These are phyloP conservation scores for Botrytis pseudocinerea DNA, from an alignment of 2,329 filamentous ascomycete genomes.

Conservation along the genomic window DNA sequence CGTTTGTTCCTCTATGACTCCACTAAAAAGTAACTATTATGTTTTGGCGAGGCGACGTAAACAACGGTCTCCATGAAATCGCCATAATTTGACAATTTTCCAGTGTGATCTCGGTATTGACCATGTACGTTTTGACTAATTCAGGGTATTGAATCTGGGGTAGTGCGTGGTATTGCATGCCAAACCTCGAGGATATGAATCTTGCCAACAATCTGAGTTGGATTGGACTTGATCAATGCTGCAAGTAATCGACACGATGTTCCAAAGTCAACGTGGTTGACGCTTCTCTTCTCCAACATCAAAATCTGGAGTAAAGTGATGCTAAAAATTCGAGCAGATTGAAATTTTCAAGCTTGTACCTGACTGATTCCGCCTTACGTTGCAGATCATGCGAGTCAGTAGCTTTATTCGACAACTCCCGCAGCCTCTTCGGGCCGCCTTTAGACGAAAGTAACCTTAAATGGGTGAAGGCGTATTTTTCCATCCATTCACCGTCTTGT, in stretches of 20 bases:
- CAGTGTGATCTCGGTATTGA: neutral
- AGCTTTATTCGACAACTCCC: neutral
- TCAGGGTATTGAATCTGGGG: conserved; percentile 17
- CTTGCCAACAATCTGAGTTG: neutral
- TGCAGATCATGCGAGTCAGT: conserved; percentile 10
- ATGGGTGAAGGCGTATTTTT: neutral
- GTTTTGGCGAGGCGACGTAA: conserved; percentile 20
- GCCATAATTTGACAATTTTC: neutral
- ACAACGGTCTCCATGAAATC: conserved; percentile 1
- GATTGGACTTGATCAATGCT: neutral
- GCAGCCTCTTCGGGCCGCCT: conserved; percentile 15
- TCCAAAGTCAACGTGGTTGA: neutral
- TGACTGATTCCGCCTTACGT: neutral
- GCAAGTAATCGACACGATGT: neutral
- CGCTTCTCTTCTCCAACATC: neutral
- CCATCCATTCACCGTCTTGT: neutral
- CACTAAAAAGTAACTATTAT: conserved; percentile 12
- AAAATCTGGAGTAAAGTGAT: conserved; percentile 7
- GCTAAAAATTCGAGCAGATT: neutral
- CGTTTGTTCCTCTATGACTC: neutral
- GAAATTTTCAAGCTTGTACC: neutral
- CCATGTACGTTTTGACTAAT: conserved; percentile 4
- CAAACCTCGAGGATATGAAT: conserved; percentile 1
- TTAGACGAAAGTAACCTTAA: neutral
- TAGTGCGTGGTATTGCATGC: conserved; percentile 12